Evolutionary conservation across 192 early-diverging fungal genomes (phyloP).

Genomic region (Coemansia sp.): DNA sequence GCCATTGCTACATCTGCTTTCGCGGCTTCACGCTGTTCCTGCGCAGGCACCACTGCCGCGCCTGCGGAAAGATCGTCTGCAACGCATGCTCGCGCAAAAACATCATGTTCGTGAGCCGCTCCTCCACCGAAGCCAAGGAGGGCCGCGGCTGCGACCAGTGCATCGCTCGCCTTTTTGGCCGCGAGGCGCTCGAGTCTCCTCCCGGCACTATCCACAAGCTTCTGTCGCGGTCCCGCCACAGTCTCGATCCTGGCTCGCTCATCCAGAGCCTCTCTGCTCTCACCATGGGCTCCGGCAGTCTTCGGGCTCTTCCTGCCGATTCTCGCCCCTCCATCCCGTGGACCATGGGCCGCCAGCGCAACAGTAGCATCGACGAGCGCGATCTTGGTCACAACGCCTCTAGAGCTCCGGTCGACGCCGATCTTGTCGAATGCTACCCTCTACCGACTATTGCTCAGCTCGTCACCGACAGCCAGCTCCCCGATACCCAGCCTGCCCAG

Average conservation of each 20-base stretch:
- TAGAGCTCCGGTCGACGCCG: background rate
- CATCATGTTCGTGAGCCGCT: conserved; percentile 43
- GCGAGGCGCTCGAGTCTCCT: conserved; percentile 51
- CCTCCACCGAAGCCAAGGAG: conserved; percentile 35
- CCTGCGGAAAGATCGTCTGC: conserved; percentile 82
- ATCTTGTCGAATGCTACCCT: conserved; percentile 5
- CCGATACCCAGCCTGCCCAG: background rate
- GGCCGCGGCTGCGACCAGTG: conserved; percentile 56
- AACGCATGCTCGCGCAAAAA: conserved; percentile 66
- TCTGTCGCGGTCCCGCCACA: conserved; percentile 43
- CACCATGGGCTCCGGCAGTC: conserved; percentile 15
- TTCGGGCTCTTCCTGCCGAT: conserved; percentile 19
- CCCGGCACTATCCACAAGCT: conserved; percentile 43
- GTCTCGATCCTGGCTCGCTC: conserved; percentile 44
- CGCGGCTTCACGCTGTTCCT: conserved; percentile 67
- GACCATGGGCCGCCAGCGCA: conserved; percentile 6
- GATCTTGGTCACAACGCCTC: conserved; percentile 5
- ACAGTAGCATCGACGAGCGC: conserved; percentile 13
- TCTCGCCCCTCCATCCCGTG: conserved; percentile 25
- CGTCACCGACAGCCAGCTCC: background rate
- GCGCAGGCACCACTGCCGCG: conserved; percentile 77
- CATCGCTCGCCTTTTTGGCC: conserved; percentile 52
- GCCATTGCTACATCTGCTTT: conserved; percentile 69
- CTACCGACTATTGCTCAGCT: conserved; percentile 19
- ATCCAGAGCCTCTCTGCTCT: conserved; percentile 45